Base-by-base conservation (phyloP, 2,329 filamentous ascomycete genomes). In the Fusarium sp. region DNA sequence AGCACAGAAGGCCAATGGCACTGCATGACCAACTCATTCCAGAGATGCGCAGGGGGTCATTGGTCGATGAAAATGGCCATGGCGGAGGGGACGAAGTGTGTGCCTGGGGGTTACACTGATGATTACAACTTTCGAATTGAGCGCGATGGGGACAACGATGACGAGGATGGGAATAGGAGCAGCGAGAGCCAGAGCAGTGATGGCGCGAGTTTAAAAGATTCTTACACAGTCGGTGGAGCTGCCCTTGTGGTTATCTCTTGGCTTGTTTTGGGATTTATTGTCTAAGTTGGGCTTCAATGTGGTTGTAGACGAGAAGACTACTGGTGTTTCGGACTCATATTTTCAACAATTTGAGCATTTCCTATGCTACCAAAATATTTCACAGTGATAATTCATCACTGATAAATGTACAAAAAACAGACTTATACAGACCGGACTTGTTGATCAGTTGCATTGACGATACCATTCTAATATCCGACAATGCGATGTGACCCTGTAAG, bases 1-100 rank as follows among this genome's bases (percentile, higher is more conserved):
- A 73, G 75, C 13, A 71, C 76, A 14, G 84, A 87, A 60, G 84
- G 84, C n/a, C 80, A 82, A 63, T 87, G 84, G 84, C 84, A 86
- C 74, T 87, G 85, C 77, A 82, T 86, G 77, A 78, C 77, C 1
- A 75, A 67, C 20, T 78, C 76, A 33, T 87, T 82, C 76, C 84
- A 87, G 74, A 80, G 84, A 27, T 87, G 84, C 69, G 82, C 81
- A 4, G 73, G 77, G 11, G 83, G 84, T 3, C 71, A 59, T 13
- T 87, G 84, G 84, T 83, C 80, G 63, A 74, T 62, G 1, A 77
- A 79, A n/a, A 77, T 84, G 74, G 43, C 39, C 61, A 78, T 80
- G 79, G 59, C 84, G 0, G 72, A 74, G 7, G 83, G 83, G 7
- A 86, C 84, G 3, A 71, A 71, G n/a, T 86, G 84, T 65, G 67